Percentiles rank a stretch among this genome's conserved stretches.
Conservation (phyloP, 1,139 yeast genomes). For the Magnusiomyces paraingens region DNA sequence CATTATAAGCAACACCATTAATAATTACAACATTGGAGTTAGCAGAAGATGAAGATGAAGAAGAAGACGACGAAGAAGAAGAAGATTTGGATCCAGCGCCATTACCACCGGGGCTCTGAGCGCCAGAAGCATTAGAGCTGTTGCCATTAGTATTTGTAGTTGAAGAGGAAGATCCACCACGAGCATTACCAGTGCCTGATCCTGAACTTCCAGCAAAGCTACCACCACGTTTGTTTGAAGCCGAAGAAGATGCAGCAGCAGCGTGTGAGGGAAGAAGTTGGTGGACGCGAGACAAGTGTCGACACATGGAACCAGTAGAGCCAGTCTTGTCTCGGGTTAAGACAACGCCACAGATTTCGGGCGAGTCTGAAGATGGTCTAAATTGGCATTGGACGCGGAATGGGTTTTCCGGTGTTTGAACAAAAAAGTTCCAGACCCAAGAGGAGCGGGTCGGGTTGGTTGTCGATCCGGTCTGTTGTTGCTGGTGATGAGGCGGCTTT, state of each 20-base stretch:
- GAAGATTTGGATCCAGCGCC: not conserved
- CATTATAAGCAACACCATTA: too few species aligned
- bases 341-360: conserved; percentile 15
- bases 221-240: conserved; percentile 5
- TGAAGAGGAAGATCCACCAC: not conserved
- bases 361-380: conserved; percentile 3
- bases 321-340: conserved; percentile 18
- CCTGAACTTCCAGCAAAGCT: conserved; percentile 1
- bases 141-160: not conserved
- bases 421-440: conserved; percentile 18
- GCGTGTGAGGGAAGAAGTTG: conserved; percentile 9
- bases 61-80: too few species aligned
- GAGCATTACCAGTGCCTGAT: not conserved
- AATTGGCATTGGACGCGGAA: conserved; percentile 16
- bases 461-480: not conserved
- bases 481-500: not conserved
- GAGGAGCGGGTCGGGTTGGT: conserved; percentile 11
- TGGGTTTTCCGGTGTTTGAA: conserved; percentile 16
- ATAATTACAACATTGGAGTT: too few species aligned
- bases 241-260: conserved; percentile 3
- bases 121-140: not conserved
- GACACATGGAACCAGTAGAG: conserved; percentile 18
- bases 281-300: conserved; percentile 16
- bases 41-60: not conserved
- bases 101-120: too few species aligned